Evolutionary conservation across 176 grass and related monocot genomes (phyloP), one percentile per base, ranked within the genome.

Genomic region (Lolium rigidum): DNA sequence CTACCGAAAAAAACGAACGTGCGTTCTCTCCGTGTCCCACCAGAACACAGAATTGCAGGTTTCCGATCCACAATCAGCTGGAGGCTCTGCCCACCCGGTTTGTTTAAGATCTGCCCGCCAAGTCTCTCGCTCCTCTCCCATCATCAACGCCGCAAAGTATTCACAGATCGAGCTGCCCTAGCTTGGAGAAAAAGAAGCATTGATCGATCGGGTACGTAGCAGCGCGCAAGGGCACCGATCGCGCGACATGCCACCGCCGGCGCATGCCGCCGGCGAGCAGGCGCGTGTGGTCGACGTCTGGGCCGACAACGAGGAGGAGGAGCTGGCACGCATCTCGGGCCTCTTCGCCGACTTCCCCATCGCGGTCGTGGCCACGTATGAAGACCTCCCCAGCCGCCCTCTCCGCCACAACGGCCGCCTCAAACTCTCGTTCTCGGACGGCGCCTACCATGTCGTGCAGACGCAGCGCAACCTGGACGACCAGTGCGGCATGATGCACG

Each of bases 301-400:
- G 60, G 60, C 22, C 22, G 24, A 25, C 60, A 63, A 63, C 60
- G 60, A 63, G 60, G 60, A 63, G 60, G 60, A 63, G 60, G 60
- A 63, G 60, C 21, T 63, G 22, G 22, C 60, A 24, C 60, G 10
- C 60, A 24, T 63, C 22, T 25, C 22, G 22, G 60, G 10, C 60
- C 24, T 63, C 22, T 63, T 25, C 22, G 22, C 5, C 22, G 60
- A 63, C 21, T 63, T 63, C 60, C 60, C 60, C 60, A 63, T 63
- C 60, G 60, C 11, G 4, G 60, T 13, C 9, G 21, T 63, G 60
- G 60, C 60, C 22, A 63, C 60, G 22, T 26, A 24, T 9, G 10
- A 26, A 11, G 60, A 63, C 24, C 60, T 26, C 3, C 60, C 22
- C 22, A 22, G 1, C 22, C 22, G 60, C 10, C 60, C 9, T 26